Base-by-base conservation (phyloP, 1,139 yeast genomes). In the Geotrichum fermentans region DNA sequence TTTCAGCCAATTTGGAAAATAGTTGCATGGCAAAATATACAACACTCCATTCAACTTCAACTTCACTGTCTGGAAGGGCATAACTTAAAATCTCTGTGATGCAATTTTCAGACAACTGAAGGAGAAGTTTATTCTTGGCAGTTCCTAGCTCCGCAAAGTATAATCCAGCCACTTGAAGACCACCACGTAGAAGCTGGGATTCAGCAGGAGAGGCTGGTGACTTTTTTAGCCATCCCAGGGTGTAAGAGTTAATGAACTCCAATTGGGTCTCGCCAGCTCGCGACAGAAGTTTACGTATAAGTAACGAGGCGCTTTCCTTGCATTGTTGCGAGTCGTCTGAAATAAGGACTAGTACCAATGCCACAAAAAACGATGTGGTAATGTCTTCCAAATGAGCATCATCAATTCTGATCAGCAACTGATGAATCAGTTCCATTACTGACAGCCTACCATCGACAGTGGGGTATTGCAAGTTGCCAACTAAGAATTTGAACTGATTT, bases 381-480 rank as follows among this genome's bases (percentile, higher is more conserved):
- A 80, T 81, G 4, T 72, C 70, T 45, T 88, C 68, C n/a, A 71
- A 54, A 37, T 88, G 71, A 1, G 79, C 83, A 5, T 73, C 70
- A 10, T 83, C 80, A 4, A 92, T 77, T 61, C 84, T 86, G 41
- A 74, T 72, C 28, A 92, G 71, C 51, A 92, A 75, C 56, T 80
- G 72, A 59, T 83, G 84, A 43, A 92, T 72, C 60, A 90, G 73
- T 61, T 92, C 98, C 86, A 92, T 79, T 2, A 88, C 95, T 1
- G 97, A 87, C 59, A 84, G 83, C 50, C 97, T 77, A 47, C 98
- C 99, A 40, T 80, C 77, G 53, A 83, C 83, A 4, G 96, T 82
- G 13, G 95, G 92, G 63, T 94, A 94, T 24, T 81, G 76, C 61
- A 94, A 71, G 63, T 94, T 92, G 55, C 79, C 80, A n/a, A 90